Percentiles rank a stretch among this genome's conserved stretches.
phyloP scores from a whole-genome alignment of 1,139 yeast species.

The Candida sp. region DNA sequence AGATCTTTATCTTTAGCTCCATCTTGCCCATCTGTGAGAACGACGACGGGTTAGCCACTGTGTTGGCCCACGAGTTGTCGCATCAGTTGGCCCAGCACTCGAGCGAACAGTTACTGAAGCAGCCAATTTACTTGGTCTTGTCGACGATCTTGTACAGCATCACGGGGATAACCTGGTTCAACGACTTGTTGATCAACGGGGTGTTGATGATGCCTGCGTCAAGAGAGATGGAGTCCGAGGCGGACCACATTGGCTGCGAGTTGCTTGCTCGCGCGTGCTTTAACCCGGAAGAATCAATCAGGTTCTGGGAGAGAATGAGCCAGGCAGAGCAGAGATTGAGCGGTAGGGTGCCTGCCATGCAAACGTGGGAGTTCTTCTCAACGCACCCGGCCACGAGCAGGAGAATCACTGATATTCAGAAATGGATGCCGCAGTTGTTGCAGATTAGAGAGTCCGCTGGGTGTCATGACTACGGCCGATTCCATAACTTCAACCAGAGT shows the following conservation, averaged over 20 bases:
- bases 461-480: slow-evolving; percentile 28
- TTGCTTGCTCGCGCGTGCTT: slow-evolving; percentile 91
- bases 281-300: slow-evolving; percentile 72
- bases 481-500: slow-evolving; percentile 20
- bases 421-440: slow-evolving; percentile 78
- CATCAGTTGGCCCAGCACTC: slow-evolving; percentile 95
- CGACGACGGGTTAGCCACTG: slow-evolving; percentile 94
- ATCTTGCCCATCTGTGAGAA: slow-evolving; percentile 79
- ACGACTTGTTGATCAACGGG: slow-evolving; percentile 60
- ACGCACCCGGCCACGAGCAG: slow-evolving; percentile 90
- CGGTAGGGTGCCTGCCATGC: slow-evolving; percentile 16
- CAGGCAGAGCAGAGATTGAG: slow-evolving; percentile 46
- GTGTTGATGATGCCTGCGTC: slow-evolving; percentile 81
- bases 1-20: slow-evolving; percentile 85
- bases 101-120: slow-evolving; percentile 74
- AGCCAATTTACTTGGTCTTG: slow-evolving; percentile 60
- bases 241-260: slow-evolving; percentile 93
- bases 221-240: slow-evolving; percentile 94
- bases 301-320: slow-evolving; percentile 85
- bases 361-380: slow-evolving; percentile 57
- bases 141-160: slow-evolving; percentile 50
- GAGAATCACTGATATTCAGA: slow-evolving; percentile 68
- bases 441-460: slow-evolving; percentile 36
- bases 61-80: slow-evolving; percentile 89
- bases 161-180: slow-evolving; percentile 41